Conservation (phyloP, 1,139 yeast genomes). For the Lodderomyces metapsilosis region DNA sequence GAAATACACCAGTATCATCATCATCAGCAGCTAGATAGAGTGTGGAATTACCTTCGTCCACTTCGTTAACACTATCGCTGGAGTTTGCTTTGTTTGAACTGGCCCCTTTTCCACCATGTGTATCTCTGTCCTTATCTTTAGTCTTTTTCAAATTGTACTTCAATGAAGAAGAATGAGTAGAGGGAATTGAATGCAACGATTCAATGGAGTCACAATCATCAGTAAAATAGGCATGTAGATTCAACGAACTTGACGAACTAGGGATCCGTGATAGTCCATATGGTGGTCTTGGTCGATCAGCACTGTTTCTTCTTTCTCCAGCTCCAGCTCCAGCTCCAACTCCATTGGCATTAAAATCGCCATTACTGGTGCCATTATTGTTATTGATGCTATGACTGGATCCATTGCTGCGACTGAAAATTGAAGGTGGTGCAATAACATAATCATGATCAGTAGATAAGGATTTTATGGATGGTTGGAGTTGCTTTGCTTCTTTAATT, state of each 20-base stretch:
- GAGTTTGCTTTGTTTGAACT: slow-evolving; percentile 11
- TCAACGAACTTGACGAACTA: slow-evolving; percentile 43
- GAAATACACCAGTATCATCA: slow-evolving; percentile 10
- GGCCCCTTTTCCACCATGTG: too few relatives aligned
- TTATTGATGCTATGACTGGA: not conserved
- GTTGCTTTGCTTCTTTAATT: slow-evolving; percentile 3
- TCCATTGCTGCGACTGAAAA: slow-evolving; percentile 20
- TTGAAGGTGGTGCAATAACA: slow-evolving; percentile 40
- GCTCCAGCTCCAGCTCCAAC: too few relatives aligned
- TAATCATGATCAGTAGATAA: slow-evolving; percentile 14
- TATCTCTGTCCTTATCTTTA: not conserved
- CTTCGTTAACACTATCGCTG: slow-evolving; percentile 15
- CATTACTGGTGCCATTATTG: not conserved
- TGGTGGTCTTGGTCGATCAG: slow-evolving; percentile 13
- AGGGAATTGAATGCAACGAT: slow-evolving; percentile 4
- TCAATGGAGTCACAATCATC: slow-evolving; percentile 26
- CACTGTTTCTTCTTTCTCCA: slow-evolving; percentile 7
- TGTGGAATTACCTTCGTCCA: slow-evolving; percentile 19
- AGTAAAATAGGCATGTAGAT: slow-evolving; percentile 45
- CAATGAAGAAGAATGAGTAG: slow-evolving; percentile 2
- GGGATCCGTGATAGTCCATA: slow-evolving; percentile 35
- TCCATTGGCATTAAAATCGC: not conserved
- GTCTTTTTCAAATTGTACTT: slow-evolving; percentile 9
- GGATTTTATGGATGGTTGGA: slow-evolving; percentile 11
- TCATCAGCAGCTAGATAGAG: slow-evolving; percentile 16